A percentile compares a stretch with the other conserved stretches of the same genome.
phyloP scores from a whole-genome alignment of 345 rosid genomes.

The Aegle marmelos region DNA sequence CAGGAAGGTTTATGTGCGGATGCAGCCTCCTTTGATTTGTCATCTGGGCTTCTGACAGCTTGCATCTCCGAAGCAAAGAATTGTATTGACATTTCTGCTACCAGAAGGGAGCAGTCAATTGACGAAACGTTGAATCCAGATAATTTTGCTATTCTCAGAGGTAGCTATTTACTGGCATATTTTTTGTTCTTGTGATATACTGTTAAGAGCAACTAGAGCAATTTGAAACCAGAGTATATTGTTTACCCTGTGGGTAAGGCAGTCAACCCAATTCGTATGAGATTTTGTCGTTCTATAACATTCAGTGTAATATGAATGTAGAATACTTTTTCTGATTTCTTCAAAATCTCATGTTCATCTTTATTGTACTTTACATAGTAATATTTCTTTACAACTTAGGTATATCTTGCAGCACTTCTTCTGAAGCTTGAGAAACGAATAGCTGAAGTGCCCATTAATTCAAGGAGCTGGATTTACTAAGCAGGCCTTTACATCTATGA shows the following conservation, averaged over 20 bases:
- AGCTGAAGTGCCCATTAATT: conserved; percentile 71
- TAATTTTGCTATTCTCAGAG: conserved; percentile 89
- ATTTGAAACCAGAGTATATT: background rate
- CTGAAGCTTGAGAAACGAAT: conserved; percentile 86
- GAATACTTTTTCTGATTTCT: conserved; percentile 5
- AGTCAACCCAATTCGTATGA: background rate
- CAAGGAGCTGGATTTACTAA: conserved; percentile 78
- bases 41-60: conserved; percentile 66
- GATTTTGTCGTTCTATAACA: background rate
- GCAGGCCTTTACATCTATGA: conserved; percentile 89
- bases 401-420: conserved; percentile 66
- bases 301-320: conserved; percentile 12
- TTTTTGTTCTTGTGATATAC: background rate
- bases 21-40: conserved; percentile 93
- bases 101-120: conserved; percentile 57
- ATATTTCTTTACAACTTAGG: background rate
- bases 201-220: background rate
- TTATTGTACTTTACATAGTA: background rate
- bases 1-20: conserved; percentile 95
- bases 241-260: background rate
- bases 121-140: conserved; percentile 77
- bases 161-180: conserved; percentile 27
- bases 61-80: conserved; percentile 89
- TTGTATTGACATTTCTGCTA: conserved; percentile 69
- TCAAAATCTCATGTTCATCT: background rate